Percentiles rank a stretch among this genome's conserved stretches.
These are phyloP conservation scores for Phytophthora europaea DNA, from an alignment of 352 stramenopile species.

Conservation along the genomic window DNA sequence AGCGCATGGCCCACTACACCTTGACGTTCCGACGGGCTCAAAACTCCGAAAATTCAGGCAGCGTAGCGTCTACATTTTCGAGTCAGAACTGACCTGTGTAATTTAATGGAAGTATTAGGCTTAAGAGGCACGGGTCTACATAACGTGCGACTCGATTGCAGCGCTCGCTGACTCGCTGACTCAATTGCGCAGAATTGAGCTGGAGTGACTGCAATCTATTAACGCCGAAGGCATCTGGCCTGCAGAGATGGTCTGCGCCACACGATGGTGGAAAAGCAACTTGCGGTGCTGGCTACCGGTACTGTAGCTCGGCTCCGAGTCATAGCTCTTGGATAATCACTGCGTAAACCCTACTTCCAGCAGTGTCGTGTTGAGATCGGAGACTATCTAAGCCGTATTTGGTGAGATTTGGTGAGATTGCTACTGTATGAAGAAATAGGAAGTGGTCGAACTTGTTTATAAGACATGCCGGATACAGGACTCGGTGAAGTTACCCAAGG, in stretches of 20 bases:
- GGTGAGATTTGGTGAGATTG: no score
- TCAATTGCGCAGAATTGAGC: constrained; percentile 9
- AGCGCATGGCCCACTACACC: constrained; percentile 33
- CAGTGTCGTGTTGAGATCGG: neutral
- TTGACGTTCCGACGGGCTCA: constrained; percentile 6
- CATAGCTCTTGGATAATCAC: no score
- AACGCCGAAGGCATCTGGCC: constrained; percentile 19
- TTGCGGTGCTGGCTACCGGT: neutral
- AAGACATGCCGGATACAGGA: no score
- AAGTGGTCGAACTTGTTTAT: no score
- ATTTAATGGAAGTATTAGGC: neutral
- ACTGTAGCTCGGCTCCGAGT: no score
- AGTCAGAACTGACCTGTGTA: constrained; percentile 18
- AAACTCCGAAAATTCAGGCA: constrained; percentile 20
- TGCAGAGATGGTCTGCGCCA: constrained; percentile 10
- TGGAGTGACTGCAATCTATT: constrained; percentile 9
- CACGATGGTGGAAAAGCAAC: constrained; percentile 14
- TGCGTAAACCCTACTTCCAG: no score
- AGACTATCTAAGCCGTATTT: neutral
- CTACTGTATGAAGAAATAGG: no score
- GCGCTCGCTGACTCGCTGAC: constrained; percentile 1
- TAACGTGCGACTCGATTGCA: neutral
- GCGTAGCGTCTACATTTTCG: constrained; percentile 13
- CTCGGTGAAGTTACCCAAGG: no score
- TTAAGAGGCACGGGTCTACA: neutral